These are phyloP conservation scores for Agastache rugosa DNA, from an alignment of 257 asterid species.

Conservation along the genomic window DNA sequence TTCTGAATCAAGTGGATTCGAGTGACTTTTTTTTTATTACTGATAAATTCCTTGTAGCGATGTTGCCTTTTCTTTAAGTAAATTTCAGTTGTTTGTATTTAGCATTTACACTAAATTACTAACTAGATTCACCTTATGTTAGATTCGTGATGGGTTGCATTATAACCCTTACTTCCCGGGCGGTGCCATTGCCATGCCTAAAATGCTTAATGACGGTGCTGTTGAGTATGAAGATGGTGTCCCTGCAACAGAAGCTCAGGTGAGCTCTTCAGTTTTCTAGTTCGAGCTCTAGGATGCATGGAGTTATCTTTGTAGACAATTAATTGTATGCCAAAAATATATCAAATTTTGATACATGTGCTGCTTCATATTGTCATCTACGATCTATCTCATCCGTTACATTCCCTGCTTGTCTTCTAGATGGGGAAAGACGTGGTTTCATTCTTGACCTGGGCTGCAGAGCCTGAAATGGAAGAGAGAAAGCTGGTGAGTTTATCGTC, in stretches of 20 bases:
- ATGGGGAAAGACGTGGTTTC: conserved; percentile 84
- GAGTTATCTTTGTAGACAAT: background rate
- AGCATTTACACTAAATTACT: conserved; percentile 7
- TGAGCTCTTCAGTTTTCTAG: conserved; percentile 24
- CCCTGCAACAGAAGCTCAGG: conserved; percentile 90
- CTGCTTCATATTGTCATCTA: background rate
- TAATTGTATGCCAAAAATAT: background rate
- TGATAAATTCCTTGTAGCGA: background rate
- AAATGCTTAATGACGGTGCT: conserved; percentile 87
- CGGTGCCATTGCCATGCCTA: conserved; percentile 89
- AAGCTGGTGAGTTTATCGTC: conserved; percentile 57
- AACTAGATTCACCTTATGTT: conserved; percentile 33
- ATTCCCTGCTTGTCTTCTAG: conserved; percentile 42
- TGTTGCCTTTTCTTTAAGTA: conserved; percentile 9
- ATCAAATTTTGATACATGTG: background rate
- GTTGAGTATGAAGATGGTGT: conserved; percentile 83
- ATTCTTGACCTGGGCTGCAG: conserved; percentile 81
- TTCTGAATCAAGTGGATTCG: conserved; percentile 7
- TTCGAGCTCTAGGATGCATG: conserved; percentile 5
- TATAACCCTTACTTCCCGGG: conserved; percentile 88
- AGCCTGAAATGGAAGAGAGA: conserved; percentile 93
- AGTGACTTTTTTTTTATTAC: background rate
- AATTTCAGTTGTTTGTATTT: conserved; percentile 5
- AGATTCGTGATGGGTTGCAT: conserved; percentile 86
- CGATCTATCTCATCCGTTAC: conserved; percentile 2